Conservation (phyloP, 768 basidiomycete species). For the Tricholoma saponaceum region DNA sequence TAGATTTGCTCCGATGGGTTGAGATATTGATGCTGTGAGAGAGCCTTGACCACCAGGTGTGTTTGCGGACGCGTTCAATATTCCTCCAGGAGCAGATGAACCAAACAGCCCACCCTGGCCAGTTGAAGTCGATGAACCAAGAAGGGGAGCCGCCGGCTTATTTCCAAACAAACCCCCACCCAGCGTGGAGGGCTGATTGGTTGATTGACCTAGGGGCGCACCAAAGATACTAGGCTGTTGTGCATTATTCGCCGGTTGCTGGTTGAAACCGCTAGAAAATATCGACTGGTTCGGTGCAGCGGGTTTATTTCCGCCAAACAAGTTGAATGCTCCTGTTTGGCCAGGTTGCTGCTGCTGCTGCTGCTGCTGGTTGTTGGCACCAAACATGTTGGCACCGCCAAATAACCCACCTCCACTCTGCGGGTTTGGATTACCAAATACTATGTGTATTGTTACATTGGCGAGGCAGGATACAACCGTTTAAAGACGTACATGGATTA, state of each 20-base stretch:
- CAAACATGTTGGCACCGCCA: slow-evolving; percentile 30
- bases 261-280: slow-evolving; percentile 41
- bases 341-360: slow-evolving; percentile 33
- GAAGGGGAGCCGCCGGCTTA: slow-evolving; percentile 46
- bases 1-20: slow-evolving; percentile 71
- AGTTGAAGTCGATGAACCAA: slow-evolving; percentile 40
- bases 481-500: slow-evolving; percentile 27
- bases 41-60: slow-evolving; percentile 50
- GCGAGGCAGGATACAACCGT: neutral
- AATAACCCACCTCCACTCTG: slow-evolving; percentile 29
- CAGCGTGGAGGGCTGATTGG: slow-evolving; percentile 38
- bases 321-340: slow-evolving; percentile 26
- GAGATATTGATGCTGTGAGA: slow-evolving; percentile 83
- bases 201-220: slow-evolving; percentile 41
- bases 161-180: slow-evolving; percentile 47
- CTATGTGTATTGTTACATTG: slow-evolving; percentile 16
- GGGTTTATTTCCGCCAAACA: slow-evolving; percentile 44
- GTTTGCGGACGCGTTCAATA: slow-evolving; percentile 35
- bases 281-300: slow-evolving; percentile 28
- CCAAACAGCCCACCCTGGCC: slow-evolving; percentile 41
- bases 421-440: slow-evolving; percentile 30
- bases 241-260: slow-evolving; percentile 26
- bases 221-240: slow-evolving; percentile 47
- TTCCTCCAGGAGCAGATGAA: slow-evolving; percentile 28
- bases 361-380: slow-evolving; percentile 23